Percentiles rank a stretch among this genome's conserved stretches.
Conservation (phyloP, 1,139 yeast species). For the Scheffersomyces titani region DNA sequence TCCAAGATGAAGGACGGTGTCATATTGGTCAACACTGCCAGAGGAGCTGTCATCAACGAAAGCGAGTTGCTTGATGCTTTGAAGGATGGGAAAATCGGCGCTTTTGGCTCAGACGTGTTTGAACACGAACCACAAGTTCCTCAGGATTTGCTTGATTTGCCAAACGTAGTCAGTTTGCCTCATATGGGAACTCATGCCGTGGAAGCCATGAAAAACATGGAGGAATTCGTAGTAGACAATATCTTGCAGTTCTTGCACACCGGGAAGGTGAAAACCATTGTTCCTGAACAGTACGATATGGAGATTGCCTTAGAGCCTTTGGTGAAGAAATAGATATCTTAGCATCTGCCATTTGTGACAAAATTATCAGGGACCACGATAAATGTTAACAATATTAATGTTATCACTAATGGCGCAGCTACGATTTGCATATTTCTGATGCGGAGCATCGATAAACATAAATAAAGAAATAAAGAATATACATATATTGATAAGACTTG, state of each 20-base stretch:
- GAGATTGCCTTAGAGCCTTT: not conserved
- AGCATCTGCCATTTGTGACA: not conserved
- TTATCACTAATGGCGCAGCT: not conserved
- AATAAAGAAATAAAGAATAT: not conserved
- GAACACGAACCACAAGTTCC: slow-evolving; percentile 79
- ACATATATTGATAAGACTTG: no score
- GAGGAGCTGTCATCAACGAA: slow-evolving; percentile 78
- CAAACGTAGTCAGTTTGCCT: slow-evolving; percentile 67
- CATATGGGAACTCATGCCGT: slow-evolving; percentile 81
- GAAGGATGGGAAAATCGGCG: slow-evolving; percentile 67
- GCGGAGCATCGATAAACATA: not conserved
- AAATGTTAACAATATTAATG: not conserved
- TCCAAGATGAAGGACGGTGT: slow-evolving; percentile 65
- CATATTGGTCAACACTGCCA: slow-evolving; percentile 66
- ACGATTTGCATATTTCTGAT: no score
- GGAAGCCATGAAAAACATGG: slow-evolving; percentile 61
- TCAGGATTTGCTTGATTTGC: slow-evolving; percentile 53
- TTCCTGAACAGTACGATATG: slow-evolving; percentile 57
- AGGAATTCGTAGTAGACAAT: slow-evolving; percentile 53
- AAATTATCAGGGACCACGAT: not conserved
- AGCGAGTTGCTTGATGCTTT: slow-evolving; percentile 59
- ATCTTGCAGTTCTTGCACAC: slow-evolving; percentile 44
- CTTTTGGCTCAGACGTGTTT: slow-evolving; percentile 82
- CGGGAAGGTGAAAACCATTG: slow-evolving; percentile 65
- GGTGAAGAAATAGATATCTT: not conserved